Conservation (phyloP, 2,329 filamentous ascomycete genomes). For the Emericellopsis atlantica region DNA sequence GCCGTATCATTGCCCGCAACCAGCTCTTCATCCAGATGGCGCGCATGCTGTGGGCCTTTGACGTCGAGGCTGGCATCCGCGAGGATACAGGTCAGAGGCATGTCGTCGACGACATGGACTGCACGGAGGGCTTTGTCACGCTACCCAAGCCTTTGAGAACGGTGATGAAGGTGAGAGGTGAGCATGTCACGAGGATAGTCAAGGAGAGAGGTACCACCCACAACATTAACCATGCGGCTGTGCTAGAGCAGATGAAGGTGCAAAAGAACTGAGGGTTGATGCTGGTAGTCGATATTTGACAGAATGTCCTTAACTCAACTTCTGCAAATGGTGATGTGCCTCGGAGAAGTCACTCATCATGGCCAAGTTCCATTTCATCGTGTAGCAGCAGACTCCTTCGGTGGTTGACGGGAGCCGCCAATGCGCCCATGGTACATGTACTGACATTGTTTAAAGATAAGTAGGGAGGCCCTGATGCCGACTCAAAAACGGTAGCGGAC, state of each 20-base stretch:
- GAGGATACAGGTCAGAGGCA: constrained; percentile 7
- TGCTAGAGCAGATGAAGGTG: background rate
- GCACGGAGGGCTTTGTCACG: constrained; percentile 13
- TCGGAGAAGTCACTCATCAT: too few relatives aligned
- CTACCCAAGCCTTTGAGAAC: constrained; percentile 14
- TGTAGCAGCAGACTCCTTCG: too few relatives aligned
- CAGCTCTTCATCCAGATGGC: constrained; percentile 27
- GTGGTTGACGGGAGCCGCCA: too few relatives aligned
- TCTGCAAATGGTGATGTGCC: too few relatives aligned
- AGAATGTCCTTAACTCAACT: too few relatives aligned
- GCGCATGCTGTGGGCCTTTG: constrained; percentile 36
- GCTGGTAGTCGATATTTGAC: too few relatives aligned
- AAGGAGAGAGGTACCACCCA: background rate
- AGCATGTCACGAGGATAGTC: constrained; percentile 14
- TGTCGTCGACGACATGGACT: constrained; percentile 10
- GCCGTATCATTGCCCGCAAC: constrained; percentile 33
- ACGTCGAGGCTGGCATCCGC: constrained; percentile 14
- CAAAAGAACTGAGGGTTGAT: too few relatives aligned
- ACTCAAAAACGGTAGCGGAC: too few relatives aligned
- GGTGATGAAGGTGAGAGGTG: constrained; percentile 12
- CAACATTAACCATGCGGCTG: background rate
- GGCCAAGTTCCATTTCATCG: too few relatives aligned
- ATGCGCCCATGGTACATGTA: too few relatives aligned
- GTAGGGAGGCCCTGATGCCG: too few relatives aligned
- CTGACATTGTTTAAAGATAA: too few relatives aligned